Percentiles rank a stretch among this genome's conserved stretches.
These are phyloP conservation scores for Fusarium chlamydosporum DNA, from an alignment of 2,329 filamentous ascomycete genomes.

Conservation along the genomic window DNA sequence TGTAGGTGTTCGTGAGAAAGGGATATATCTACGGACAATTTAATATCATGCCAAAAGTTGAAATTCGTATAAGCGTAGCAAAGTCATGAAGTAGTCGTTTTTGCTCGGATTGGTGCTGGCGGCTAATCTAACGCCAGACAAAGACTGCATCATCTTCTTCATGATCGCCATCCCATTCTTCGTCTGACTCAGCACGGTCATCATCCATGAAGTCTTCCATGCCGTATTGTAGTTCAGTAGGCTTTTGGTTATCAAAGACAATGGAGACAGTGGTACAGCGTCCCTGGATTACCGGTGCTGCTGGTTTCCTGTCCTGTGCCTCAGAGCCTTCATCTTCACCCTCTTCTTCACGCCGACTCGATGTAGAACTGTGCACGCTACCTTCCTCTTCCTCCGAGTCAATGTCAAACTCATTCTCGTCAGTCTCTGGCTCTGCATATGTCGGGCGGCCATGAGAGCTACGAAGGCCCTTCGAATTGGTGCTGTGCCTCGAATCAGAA, in stretches of 20 bases:
- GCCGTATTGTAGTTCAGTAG: conserved; percentile 74
- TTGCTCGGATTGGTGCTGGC: background rate
- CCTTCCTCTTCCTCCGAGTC: conserved; percentile 40
- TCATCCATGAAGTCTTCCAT: conserved; percentile 80
- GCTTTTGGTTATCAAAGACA: conserved; percentile 81
- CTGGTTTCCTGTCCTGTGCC: conserved; percentile 50
- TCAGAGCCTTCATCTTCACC: conserved; percentile 23
- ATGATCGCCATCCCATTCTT: conserved; percentile 70
- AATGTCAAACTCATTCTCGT: conserved; percentile 59
- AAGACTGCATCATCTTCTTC: conserved; percentile 62
- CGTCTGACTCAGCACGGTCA: conserved; percentile 68
- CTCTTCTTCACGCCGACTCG: conserved; percentile 23
- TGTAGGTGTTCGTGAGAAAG: background rate
- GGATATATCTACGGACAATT: too few species aligned
- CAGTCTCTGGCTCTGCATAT: conserved; percentile 64
- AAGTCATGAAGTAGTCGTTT: background rate
- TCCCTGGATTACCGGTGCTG: conserved; percentile 73
- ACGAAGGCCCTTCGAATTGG: conserved; percentile 34
- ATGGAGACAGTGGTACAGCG: conserved; percentile 79
- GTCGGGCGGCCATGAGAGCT: conserved; percentile 47
- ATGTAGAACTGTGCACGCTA: conserved; percentile 5
- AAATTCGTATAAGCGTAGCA: background rate
- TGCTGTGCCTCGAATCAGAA: conserved; percentile 45
- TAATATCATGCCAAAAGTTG: background rate
- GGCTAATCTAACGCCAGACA: conserved; percentile 45